phyloP scores from a whole-genome alignment of 2,329 filamentous ascomycete genomes.

The Fusarium sp. region DNA sequence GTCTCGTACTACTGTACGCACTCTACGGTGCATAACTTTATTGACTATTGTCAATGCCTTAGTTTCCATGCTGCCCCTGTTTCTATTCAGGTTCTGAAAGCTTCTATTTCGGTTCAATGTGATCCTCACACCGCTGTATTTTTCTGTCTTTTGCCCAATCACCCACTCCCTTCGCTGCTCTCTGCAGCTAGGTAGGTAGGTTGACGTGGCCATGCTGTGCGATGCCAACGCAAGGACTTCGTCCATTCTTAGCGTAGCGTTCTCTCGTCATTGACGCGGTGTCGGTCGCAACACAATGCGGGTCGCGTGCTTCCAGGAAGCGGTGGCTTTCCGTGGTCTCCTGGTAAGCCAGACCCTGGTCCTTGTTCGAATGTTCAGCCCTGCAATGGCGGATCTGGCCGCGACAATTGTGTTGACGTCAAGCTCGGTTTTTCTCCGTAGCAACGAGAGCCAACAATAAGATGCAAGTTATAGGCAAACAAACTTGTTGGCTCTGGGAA shows the following conservation, averaged over 20 bases:
- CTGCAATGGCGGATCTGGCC: conserved; percentile 22
- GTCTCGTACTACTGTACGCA: conserved; percentile 30
- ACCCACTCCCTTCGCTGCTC: neutral
- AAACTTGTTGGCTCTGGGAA: conserved; percentile 4
- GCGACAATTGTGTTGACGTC: conserved; percentile 30
- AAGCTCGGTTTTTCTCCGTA: conserved; percentile 18
- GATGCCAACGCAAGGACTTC: conserved; percentile 28
- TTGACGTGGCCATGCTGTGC: conserved; percentile 41
- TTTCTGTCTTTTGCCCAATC: conserved; percentile 10
- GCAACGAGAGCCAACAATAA: conserved; percentile 26
- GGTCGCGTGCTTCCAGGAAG: conserved; percentile 22
- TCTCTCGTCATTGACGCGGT: conserved; percentile 19
- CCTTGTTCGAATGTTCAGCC: conserved; percentile 35
- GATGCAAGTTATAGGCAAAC: neutral
- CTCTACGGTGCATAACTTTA: conserved; percentile 38
- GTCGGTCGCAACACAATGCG: conserved; percentile 13
- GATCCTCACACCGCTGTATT: conserved; percentile 29
- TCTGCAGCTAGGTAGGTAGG: conserved; percentile 3
- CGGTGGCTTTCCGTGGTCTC: conserved; percentile 36
- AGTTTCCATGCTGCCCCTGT: conserved; percentile 13
- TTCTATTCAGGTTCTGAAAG: neutral
- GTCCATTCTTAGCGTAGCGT: conserved; percentile 25
- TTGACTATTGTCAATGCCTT: conserved; percentile 21
- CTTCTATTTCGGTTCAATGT: conserved; percentile 2
- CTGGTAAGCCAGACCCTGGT: conserved; percentile 7